phyloP scores from a whole-genome alignment of 2,329 filamentous ascomycete genomes.

The Fusarium sp. region DNA sequence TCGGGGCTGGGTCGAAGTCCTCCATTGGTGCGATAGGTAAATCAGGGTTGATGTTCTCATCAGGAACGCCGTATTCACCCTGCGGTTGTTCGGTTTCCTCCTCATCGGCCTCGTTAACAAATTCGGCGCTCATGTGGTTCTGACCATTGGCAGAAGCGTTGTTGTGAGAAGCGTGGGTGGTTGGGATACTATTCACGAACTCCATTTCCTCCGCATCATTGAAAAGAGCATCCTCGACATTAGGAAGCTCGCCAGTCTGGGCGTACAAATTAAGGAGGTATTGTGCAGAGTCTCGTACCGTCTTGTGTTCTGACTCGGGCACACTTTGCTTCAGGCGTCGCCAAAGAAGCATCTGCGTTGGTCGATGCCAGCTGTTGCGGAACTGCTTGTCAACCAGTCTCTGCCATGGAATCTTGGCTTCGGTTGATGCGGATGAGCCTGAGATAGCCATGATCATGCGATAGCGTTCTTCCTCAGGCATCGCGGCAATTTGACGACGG shows the following conservation, averaged over 20 bases:
- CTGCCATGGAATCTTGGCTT: conserved; percentile 61
- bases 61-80: conserved; percentile 21
- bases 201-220: conserved; percentile 48
- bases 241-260: conserved; percentile 47
- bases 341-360: conserved; percentile 53
- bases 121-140: conserved; percentile 42
- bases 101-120: conserved; percentile 44
- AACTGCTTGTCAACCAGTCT: conserved; percentile 54
- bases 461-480: conserved; percentile 57
- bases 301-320: conserved; percentile 44
- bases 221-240: conserved; percentile 44
- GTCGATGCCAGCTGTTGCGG: conserved; percentile 51
- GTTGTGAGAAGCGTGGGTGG: conserved; percentile 10
- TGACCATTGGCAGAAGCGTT: background rate
- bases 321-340: conserved; percentile 49
- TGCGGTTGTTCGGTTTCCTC: conserved; percentile 32
- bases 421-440: conserved; percentile 50
- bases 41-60: conserved; percentile 40
- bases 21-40: conserved; percentile 46
- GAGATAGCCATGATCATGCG: conserved; percentile 56
- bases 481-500: conserved; percentile 52
- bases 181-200: conserved; percentile 40
- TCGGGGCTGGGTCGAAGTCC: conserved; percentile 12
- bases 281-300: conserved; percentile 49
- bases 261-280: conserved; percentile 49